phyloP scores from a whole-genome alignment of 2,329 filamentous ascomycete species.

The Pseudocercospora fuligena region DNA sequence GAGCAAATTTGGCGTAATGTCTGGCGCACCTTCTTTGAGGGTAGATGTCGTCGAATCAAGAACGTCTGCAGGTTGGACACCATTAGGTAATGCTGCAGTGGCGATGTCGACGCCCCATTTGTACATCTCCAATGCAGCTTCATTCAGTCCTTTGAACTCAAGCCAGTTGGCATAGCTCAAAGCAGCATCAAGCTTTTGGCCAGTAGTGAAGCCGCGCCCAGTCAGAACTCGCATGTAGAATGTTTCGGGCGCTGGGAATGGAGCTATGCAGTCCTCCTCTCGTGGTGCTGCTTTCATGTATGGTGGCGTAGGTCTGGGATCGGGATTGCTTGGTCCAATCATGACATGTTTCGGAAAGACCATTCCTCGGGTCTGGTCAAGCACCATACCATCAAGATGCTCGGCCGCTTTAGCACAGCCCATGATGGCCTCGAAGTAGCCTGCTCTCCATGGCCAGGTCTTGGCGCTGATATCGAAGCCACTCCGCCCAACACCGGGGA shows the following conservation, averaged over 20 bases:
- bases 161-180: slow-evolving; percentile 85
- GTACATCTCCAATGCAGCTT: slow-evolving; percentile 73
- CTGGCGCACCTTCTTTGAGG: slow-evolving; percentile 59
- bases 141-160: slow-evolving; percentile 71
- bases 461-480: slow-evolving; percentile 74
- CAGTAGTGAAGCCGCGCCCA: slow-evolving; percentile 76
- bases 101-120: slow-evolving; percentile 78
- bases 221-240: slow-evolving; percentile 84
- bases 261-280: slow-evolving; percentile 75
- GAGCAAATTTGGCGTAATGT: slow-evolving; percentile 67
- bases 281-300: slow-evolving; percentile 66
- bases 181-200: slow-evolving; percentile 80
- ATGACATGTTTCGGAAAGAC: slow-evolving; percentile 76
- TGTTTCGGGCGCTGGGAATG: slow-evolving; percentile 72
- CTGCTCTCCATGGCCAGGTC: slow-evolving; percentile 81
- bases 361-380: slow-evolving; percentile 68
- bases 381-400: slow-evolving; percentile 78
- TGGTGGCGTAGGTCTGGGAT: slow-evolving; percentile 72
- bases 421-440: slow-evolving; percentile 85
- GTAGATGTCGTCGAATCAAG: slow-evolving; percentile 68
- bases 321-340: slow-evolving; percentile 80
- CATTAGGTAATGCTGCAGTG: slow-evolving; percentile 55
- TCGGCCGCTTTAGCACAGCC: slow-evolving; percentile 76
- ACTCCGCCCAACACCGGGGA: slow-evolving; percentile 60
- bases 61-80: slow-evolving; percentile 41